Base-by-base conservation (phyloP, 805 yeast genomes). In the Maudiozyma pseudohumilis region DNA sequence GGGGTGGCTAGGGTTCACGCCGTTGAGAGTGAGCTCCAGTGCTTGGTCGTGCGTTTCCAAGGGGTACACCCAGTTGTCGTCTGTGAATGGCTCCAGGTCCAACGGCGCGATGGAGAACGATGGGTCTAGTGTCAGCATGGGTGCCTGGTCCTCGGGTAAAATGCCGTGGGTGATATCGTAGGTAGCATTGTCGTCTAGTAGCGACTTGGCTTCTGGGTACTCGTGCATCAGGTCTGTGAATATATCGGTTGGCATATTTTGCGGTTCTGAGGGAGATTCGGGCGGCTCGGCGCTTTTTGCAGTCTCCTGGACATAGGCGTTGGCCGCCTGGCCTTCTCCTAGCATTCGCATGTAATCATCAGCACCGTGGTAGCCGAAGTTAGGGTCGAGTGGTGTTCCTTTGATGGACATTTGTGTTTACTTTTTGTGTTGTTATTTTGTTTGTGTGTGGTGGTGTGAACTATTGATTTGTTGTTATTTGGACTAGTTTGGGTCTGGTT, bases 301-400 rank as follows among this genome's bases (percentile, higher is more conserved):
- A 15, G n/a, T n/a, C 16, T 17, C 13, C 19, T 26, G 9, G 13
- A 32, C 34, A 25, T 44, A 44, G 15, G 39, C 45, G 5, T 39
- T 33, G 13, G 34, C 26, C 12, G 24, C 20, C 35, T 42, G 48
- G 2, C 45, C 48, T 30, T 38, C 44, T 2, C 48, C 46, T 18
- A 41, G 29, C 11, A 41, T 34, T 15, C 34, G 31, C 17, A 35
- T 39, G 26, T 44, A 44, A 21, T 40, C 40, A 12, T 17, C 24
- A 7, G 32, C 34, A 7, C 23, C 32, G 29, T 37, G 43, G 22
- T 36, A 19, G 2, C 40, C 40, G 23, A 39, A 39, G 5, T 23
- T 20, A 19, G 38, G 38, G 9, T 28, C 29, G 11, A 16, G 21
- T 13, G 22, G 21, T 16, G 34, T 28, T 16, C 37, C 34, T 28